phyloP scores from a whole-genome alignment of 176 grass and related monocot genomes.

The Puya raimondii region DNA sequence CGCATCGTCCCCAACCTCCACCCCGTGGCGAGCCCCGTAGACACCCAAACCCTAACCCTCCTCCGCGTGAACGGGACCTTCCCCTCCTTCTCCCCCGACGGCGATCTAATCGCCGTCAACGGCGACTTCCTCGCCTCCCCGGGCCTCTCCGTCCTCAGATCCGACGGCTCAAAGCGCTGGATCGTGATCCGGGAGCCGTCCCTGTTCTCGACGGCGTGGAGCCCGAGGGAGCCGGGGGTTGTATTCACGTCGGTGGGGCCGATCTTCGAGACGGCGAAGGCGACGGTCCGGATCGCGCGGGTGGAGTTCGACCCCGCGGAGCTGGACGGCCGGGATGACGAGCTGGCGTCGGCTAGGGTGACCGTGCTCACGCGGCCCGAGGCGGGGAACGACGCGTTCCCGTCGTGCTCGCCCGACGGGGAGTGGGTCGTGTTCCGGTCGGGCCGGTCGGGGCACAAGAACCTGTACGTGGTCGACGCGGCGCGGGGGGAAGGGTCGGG shows the following conservation, averaged over 20 bases:
- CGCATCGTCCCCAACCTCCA: constrained; percentile 46
- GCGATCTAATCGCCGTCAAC: constrained; percentile 49
- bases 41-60: constrained; percentile 31
- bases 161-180: constrained; percentile 65
- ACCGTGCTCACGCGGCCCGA: constrained; percentile 43
- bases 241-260: constrained; percentile 73
- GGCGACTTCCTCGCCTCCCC: constrained; percentile 56
- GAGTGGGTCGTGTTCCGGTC: constrained; percentile 76
- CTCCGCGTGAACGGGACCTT: constrained; percentile 70
- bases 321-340: constrained; percentile 20
- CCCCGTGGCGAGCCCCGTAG: constrained; percentile 46
- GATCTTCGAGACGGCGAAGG: constrained; percentile 69
- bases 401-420: constrained; percentile 69
- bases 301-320: constrained; percentile 48
- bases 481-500: constrained; percentile 39
- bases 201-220: constrained; percentile 74
- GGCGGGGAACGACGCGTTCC: constrained; percentile 81
- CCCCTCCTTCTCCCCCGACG: constrained; percentile 73
- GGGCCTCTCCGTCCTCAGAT: constrained; percentile 37
- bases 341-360: constrained; percentile 11
- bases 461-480: constrained; percentile 71
- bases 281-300: constrained; percentile 64
- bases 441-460: constrained; percentile 79
- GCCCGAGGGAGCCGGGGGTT: constrained; percentile 46
- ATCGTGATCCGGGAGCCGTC: constrained; percentile 30